Evolutionary conservation across 2,329 filamentous ascomycete species (phyloP).

Genomic region (Fusarium secorum): DNA sequence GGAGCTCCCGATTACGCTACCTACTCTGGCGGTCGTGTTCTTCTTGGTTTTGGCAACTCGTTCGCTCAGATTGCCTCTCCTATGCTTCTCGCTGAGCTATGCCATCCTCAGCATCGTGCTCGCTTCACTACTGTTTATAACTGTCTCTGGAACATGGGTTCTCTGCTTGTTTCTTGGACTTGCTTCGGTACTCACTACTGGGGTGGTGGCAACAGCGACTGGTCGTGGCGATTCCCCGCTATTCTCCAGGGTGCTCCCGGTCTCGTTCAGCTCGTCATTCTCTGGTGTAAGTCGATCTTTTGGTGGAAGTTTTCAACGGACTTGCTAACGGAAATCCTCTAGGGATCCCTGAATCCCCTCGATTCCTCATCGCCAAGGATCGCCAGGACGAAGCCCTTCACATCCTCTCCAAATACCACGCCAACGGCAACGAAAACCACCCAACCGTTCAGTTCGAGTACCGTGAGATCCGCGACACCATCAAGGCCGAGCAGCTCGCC

Average conservation of each 20-base stretch:
- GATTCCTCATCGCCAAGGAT: conserved; percentile 71
- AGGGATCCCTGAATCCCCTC: conserved; percentile 69
- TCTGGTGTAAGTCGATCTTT: conserved; percentile 56
- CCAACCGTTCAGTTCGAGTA: conserved; percentile 71
- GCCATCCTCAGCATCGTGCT: conserved; percentile 72
- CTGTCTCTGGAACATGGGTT: conserved; percentile 71
- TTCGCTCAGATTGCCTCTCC: conserved; percentile 70
- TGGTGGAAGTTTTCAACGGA: fast-evolving
- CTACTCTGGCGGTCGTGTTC: conserved; percentile 50
- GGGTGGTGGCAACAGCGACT: conserved; percentile 53
- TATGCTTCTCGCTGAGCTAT: conserved; percentile 70
- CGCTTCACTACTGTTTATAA: conserved; percentile 74
- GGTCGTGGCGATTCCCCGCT: conserved; percentile 73
- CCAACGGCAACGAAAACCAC: conserved; percentile 65
- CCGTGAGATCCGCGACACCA: conserved; percentile 70
- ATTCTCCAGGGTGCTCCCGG: conserved; percentile 69
- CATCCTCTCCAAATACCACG: conserved; percentile 70
- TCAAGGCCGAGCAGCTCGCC: conserved; percentile 63
- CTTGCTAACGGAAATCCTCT: neutral
- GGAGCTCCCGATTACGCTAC: conserved; percentile 54
- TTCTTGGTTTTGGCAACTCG: conserved; percentile 70
- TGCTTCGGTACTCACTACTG: conserved; percentile 69
- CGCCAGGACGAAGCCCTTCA: conserved; percentile 68
- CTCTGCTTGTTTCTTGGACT: conserved; percentile 67
- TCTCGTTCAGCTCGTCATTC: conserved; percentile 66